A percentile compares a stretch with the other conserved stretches of the same genome.
These are phyloP conservation scores for Theileria sp. DNA, from an alignment of 169 alveolate genomes.

Conservation along the genomic window DNA sequence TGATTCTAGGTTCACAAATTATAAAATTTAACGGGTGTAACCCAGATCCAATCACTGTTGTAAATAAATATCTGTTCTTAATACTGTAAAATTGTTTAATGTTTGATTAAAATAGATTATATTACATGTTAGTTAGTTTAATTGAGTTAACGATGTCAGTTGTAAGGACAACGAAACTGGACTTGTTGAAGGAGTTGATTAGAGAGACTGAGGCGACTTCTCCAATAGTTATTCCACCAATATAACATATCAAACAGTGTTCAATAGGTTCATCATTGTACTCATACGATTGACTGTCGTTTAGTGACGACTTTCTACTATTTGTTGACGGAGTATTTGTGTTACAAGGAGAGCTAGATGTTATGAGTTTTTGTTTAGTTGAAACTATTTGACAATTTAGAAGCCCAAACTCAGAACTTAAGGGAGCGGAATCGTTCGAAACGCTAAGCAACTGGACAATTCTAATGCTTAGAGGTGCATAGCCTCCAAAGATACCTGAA, in stretches of 20 bases:
- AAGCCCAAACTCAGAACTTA: slow-evolving; percentile 36
- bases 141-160: slow-evolving; percentile 41
- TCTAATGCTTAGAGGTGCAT: slow-evolving; percentile 73
- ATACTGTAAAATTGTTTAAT: background rate
- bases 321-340: background rate
- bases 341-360: background rate
- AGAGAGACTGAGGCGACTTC: slow-evolving; percentile 67
- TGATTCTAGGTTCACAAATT: too few species aligned
- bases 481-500: slow-evolving; percentile 72
- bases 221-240: slow-evolving; percentile 75
- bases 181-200: slow-evolving; percentile 38
- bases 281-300: background rate
- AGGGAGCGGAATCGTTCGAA: slow-evolving; percentile 20
- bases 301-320: background rate
- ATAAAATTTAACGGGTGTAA: too few species aligned
- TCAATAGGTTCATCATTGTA: background rate
- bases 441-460: slow-evolving; percentile 59
- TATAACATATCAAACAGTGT: slow-evolving; percentile 52
- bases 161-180: slow-evolving; percentile 32
- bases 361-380: slow-evolving; percentile 31
- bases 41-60: background rate
- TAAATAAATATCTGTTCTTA: background rate
- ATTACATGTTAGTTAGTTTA: slow-evolving; percentile 22
- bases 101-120: background rate
- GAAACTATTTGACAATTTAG: slow-evolving; percentile 35